Evolutionary conservation across 2,329 filamentous ascomycete species (phyloP), one percentile per base, ranked within the genome.

Genomic region (Trichoderma sp.): DNA sequence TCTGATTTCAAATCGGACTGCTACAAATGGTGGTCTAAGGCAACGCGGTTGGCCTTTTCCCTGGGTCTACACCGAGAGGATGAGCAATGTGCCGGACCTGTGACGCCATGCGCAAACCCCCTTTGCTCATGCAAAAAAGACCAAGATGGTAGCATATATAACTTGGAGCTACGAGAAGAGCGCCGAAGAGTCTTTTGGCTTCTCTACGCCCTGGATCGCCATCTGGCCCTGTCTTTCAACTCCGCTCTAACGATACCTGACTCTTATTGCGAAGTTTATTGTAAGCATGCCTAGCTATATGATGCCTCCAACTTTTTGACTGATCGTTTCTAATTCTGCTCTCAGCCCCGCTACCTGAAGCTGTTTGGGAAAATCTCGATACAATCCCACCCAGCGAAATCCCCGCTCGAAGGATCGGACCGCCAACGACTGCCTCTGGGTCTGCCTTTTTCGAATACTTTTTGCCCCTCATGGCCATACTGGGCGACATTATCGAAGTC

Each of bases 391-490:
- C 79, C 0, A 76, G 78, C 7, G 80, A 81, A 11, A 78, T 86
- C 11, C 85, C 85, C 0, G 76, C 79, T 0, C 81, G 84, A 9
- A 76, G 79, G 0, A 76, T 84, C 4, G 87, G 86, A 0, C 85
- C 87, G 2, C 83, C 85, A 0, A 83, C 80, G 11, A 80, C 78
- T 27, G 82, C 85, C 41, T 83, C 84, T 0, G 87, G 87, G 1
- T 83, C 83, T 4, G 84, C 85, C 1, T 86, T 88, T 50, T 88
- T 88, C 63, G 87, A 88, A 76, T 88, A 85, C 75, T 88, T 89
- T 69, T 80, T 89, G 4, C 87, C 87, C 0, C 80, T 88, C 1
- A 88, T 88, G 84, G 82, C 83, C 1, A 86, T 88, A 7, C 82
- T 88, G 0, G 87, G 87, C 0, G 85, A 88, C 71, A 86, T 88